phyloP scores from a whole-genome alignment of 257 asterid species.

The Linderniella brevidens region DNA sequence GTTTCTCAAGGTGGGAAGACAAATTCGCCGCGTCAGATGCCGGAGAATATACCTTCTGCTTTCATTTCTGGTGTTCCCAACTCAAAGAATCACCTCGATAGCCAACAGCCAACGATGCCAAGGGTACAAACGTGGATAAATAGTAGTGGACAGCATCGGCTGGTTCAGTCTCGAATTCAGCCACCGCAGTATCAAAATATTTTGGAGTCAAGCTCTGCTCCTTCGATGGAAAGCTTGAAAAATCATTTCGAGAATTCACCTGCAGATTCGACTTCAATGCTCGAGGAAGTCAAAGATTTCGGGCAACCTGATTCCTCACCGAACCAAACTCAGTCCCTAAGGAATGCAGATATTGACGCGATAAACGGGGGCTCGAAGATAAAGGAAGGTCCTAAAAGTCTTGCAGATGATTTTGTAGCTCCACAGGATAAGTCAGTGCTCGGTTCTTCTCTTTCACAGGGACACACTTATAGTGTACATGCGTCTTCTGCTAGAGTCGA shows the following conservation, averaged over 20 bases:
- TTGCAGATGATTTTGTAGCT: conserved; percentile 28
- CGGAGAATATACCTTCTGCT: conserved; percentile 28
- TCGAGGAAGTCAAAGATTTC: conserved; percentile 62
- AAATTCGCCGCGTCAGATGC: conserved; percentile 18
- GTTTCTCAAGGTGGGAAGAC: conserved; percentile 21
- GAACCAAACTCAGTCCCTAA: conserved; percentile 37
- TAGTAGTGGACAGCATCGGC: conserved; percentile 1
- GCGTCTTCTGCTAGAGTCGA: no score
- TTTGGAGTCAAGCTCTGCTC: conserved; percentile 33
- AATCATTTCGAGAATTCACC: conserved; percentile 38
- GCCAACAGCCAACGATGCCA: conserved; percentile 21
- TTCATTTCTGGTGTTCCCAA: conserved; percentile 30
- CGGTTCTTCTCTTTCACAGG: conserved; percentile 20
- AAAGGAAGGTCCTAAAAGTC: conserved; percentile 44
- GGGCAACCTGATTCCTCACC: conserved; percentile 40
- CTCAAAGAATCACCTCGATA: conserved; percentile 30
- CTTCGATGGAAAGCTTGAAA: conserved; percentile 16
- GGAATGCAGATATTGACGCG: conserved; percentile 30
- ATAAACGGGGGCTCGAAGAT: conserved; percentile 24
- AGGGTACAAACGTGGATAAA: conserved; percentile 17
- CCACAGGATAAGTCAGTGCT: conserved; percentile 19
- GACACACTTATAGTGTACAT: conserved; percentile 15
- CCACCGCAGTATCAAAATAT: conserved; percentile 26
- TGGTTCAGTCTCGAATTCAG: conserved; percentile 25
- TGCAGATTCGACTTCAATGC: conserved; percentile 40